These are phyloP conservation scores for Rosa multiflora DNA, from an alignment of 306 rosid species.

Conservation along the genomic window DNA sequence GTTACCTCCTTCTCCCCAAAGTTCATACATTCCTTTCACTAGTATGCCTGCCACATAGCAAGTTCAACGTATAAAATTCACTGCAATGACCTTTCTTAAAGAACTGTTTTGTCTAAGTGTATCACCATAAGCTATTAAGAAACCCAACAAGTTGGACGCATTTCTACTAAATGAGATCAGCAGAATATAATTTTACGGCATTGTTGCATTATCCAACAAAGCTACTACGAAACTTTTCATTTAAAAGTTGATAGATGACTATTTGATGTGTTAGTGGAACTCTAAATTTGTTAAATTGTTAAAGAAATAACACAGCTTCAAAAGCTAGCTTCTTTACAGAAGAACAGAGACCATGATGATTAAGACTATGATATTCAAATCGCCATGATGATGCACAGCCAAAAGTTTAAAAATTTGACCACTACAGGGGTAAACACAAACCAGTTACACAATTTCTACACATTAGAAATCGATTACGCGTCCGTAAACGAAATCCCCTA, in stretches of 20 bases:
- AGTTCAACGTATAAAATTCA: background rate
- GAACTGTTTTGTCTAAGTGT: background rate
- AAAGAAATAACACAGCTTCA: background rate
- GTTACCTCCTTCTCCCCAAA: constrained; percentile 88
- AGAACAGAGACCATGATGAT: background rate
- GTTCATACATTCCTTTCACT: constrained; percentile 92
- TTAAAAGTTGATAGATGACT: background rate
- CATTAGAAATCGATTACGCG: background rate
- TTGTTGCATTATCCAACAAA: background rate
- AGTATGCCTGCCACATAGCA: constrained; percentile 63
- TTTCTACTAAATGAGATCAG: background rate
- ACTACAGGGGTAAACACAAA: background rate
- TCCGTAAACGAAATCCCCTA: background rate
- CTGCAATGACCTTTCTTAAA: background rate
- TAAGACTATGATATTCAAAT: background rate
- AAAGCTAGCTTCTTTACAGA: background rate
- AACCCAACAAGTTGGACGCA: background rate
- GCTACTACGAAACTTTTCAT: background rate
- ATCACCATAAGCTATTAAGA: constrained; percentile 17
- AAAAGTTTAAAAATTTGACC: background rate
- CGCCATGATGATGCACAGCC: background rate
- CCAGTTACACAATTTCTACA: background rate
- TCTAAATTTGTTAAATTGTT: background rate
- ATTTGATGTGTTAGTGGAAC: background rate
- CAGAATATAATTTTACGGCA: background rate